A percentile compares a stretch with the other conserved stretches of the same genome.
phyloP scores from a whole-genome alignment of 345 rosid genomes.

The Lepidium didymum region DNA sequence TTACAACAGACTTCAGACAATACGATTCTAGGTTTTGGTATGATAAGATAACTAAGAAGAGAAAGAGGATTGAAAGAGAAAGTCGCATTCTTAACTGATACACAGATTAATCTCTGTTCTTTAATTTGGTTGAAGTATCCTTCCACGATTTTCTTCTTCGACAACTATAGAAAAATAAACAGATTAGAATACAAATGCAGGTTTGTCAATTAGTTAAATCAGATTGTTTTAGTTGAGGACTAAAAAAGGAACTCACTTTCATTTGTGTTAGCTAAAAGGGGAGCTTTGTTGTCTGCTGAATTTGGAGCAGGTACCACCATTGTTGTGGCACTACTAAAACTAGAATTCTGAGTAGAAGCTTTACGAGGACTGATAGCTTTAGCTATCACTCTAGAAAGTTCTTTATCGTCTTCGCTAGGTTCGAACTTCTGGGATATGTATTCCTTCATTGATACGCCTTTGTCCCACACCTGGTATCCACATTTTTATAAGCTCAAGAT shows the following conservation, averaged over 20 bases:
- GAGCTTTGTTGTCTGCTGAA: slow-evolving; percentile 32
- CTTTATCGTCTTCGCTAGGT: slow-evolving; percentile 78
- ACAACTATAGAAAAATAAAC: slow-evolving; percentile 27
- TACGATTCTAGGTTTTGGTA: not conserved
- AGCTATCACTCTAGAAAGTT: slow-evolving; percentile 53
- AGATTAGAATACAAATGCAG: not conserved
- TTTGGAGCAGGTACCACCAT: slow-evolving; percentile 50
- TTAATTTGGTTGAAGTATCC: slow-evolving; percentile 62
- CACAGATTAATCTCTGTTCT: slow-evolving; percentile 5
- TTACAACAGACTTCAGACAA: slow-evolving; percentile 4
- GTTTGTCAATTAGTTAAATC: not conserved
- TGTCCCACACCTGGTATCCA: slow-evolving; percentile 37
- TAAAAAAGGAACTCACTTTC: slow-evolving; percentile 36
- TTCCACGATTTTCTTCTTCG: slow-evolving; percentile 52
- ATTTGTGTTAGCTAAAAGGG: slow-evolving; percentile 29
- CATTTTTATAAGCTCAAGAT: not conserved
- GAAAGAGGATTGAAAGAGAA: not conserved
- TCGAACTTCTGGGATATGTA: slow-evolving; percentile 52
- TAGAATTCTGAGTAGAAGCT: slow-evolving; percentile 29
- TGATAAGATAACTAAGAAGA: not conserved
- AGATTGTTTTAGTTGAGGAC: not conserved
- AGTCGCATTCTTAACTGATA: not conserved
- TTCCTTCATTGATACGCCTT: slow-evolving; percentile 79
- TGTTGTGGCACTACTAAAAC: slow-evolving; percentile 41
- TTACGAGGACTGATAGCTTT: slow-evolving; percentile 55